phyloP scores from a whole-genome alignment of 179 eudicot species.

The Vitellaria paradoxa region DNA sequence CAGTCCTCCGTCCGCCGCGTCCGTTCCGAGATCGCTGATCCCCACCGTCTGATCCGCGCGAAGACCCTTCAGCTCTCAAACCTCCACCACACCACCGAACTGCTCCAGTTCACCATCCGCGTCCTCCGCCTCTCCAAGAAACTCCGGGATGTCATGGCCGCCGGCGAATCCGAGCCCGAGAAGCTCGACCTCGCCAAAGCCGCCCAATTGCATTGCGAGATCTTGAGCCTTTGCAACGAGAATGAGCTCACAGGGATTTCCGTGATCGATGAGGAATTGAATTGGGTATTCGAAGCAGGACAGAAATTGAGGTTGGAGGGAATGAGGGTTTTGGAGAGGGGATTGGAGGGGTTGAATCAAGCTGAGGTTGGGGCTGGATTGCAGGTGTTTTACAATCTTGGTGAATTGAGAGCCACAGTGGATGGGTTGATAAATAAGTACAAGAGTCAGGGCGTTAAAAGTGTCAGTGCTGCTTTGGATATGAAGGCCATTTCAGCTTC shows the following conservation, averaged over 20 bases:
- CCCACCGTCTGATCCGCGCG: constrained; percentile 35
- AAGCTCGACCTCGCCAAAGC: constrained; percentile 65
- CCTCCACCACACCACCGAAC: constrained; percentile 42
- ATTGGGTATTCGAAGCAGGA: constrained; percentile 68
- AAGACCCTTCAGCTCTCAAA: constrained; percentile 53
- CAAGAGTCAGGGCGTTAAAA: constrained; percentile 61
- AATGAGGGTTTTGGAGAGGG: constrained; percentile 72
- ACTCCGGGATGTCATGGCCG: constrained; percentile 44
- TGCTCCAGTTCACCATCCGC: constrained; percentile 46
- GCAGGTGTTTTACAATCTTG: constrained; percentile 89
- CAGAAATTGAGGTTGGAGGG: constrained; percentile 51
- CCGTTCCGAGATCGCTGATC: constrained; percentile 65
- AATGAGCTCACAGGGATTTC: constrained; percentile 54
- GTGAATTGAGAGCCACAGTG: constrained; percentile 71
- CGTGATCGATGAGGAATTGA: constrained; percentile 64
- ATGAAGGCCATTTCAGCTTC: constrained; percentile 74
- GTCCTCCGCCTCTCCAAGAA: constrained; percentile 52
- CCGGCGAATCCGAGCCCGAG: constrained; percentile 23
- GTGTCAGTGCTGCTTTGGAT: constrained; percentile 70
- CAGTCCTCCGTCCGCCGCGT: constrained; percentile 50
- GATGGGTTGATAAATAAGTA: constrained; percentile 81
- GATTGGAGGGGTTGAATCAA: constrained; percentile 83
- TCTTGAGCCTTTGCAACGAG: constrained; percentile 44
- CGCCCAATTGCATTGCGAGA: constrained; percentile 73
- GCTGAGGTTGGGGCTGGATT: constrained; percentile 91